Base-by-base conservation (phyloP, 495 filamentous ascomycete genomes). In the Parathielavia appendiculata region DNA sequence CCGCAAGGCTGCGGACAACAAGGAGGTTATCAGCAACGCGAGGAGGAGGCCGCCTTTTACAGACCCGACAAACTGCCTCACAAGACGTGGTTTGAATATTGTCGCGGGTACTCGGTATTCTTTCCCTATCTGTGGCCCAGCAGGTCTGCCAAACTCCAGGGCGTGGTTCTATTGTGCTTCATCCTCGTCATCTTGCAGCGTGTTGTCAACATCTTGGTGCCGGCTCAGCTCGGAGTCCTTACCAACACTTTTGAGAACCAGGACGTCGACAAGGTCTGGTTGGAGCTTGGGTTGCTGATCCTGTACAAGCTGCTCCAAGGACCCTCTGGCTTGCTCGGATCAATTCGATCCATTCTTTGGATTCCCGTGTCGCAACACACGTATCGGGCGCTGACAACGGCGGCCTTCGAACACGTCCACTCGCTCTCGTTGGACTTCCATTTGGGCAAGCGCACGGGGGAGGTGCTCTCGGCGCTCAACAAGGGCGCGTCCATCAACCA, bases 361-460 rank as follows among this genome's bases (percentile, higher is more conserved):
- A 91, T 98, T 46, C 93, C 93, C 1, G 89, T 98, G 51, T 85
- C 90, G 38, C 93, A 98, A 68, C 95, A 97, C 71, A 95, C 92
- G 9, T 98, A 97, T 70, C 88, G 90, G 70, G 90, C 93, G 50
- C 80, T 98, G 32, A 96, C 91, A 1, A 92, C 91, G 2, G 91
- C 93, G 9, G 88, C 92, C 7, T 98, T 98, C 65, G 93, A 97
- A 70, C 93, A 98, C 67, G 93, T 98, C 17, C 93, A 97, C 71
- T 84, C 86, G 39, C 83, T 98, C 16, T 96, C 92, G 71, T 77
- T 97, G 62, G 93, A 97, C 67, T 98, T 98, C 65, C 93, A 98
- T 71, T 81, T 97, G 12, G 89, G 91, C 44, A 98, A 98, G 74
- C 91, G 92, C 71, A 97, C 93, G 1, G 93, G 93, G 23, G 93